Base-by-base conservation (phyloP, 805 yeast species). In the Kodamaea kakaduensis region DNA sequence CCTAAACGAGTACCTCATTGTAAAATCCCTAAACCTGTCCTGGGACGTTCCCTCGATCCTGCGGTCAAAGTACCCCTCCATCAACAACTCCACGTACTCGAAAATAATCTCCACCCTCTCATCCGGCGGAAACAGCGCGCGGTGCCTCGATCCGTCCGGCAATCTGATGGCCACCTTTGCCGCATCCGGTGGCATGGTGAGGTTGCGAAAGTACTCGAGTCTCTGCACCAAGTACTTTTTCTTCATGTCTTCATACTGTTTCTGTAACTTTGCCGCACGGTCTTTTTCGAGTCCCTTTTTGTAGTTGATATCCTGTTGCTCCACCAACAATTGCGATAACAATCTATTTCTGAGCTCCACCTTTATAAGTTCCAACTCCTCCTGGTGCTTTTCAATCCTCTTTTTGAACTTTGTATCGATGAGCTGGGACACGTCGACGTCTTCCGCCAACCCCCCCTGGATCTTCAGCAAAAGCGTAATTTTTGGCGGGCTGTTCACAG, bases 261-360 rank as follows among this genome's bases (percentile, higher is more conserved):
- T 58, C 35, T 54, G 52, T 25, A 45, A 45, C 40, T 60, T 61
- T 47, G 80, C 66, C 34, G 69, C 67, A 37, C 79, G 70, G 59
- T 89, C 97, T 22, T 75, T 68, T 12, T 73, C 71, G 22, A 89
- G 62, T 0, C 95, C 79, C 22, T 73, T 73, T 50, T 81, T 78
- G 59, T 79, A 88, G 14, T 93, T 87, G 29, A 72, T 61, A 50
- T 87, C 93, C 57, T 89, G 96, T 47, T 81, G 81, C 41, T 71
- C 70, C 34, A 84, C 70, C 21, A 86, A 62, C 9, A 69, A 59
- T 40, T 79, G 73, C 25, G 80, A 68, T 41, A 75, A 51, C 25
- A 77, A 80, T 31, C 73, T 68, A 32, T 80, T 79, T 45, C 78
- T 75, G 31, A 79, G 69, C 39, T 82, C 89, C 3, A 72, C 62